Evolutionary conservation across 169 alveolate genomes (phyloP).

Genomic region (Babesia bigemina): DNA sequence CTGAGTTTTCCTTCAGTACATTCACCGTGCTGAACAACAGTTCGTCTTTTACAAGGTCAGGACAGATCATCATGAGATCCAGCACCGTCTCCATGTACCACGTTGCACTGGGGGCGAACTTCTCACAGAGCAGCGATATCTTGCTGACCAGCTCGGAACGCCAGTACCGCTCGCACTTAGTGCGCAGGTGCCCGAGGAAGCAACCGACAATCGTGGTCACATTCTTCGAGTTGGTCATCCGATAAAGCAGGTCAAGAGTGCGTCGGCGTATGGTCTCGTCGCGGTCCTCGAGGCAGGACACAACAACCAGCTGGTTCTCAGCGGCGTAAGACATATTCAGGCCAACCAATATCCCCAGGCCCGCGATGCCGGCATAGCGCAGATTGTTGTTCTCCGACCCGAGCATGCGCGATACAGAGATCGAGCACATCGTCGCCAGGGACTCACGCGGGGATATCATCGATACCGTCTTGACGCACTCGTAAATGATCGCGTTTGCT

Average conservation of each 20-base stretch:
- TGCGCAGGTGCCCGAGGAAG: conserved; percentile 79
- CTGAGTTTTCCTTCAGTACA: conserved; percentile 34
- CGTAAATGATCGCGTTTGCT: conserved; percentile 91
- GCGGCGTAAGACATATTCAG: conserved; percentile 88
- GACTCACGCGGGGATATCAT: conserved; percentile 85
- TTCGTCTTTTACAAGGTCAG: conserved; percentile 38
- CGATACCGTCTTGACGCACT: conserved; percentile 91
- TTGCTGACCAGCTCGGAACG: conserved; percentile 32
- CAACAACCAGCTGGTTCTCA: conserved; percentile 88
- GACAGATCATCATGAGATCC: conserved; percentile 38
- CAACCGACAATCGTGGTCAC: conserved; percentile 90
- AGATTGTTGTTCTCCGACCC: conserved; percentile 89
- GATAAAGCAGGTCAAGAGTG: conserved; percentile 89
- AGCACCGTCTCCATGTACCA: conserved; percentile 60
- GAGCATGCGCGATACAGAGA: conserved; percentile 78
- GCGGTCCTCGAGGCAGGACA: conserved; percentile 91
- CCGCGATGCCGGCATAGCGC: conserved; percentile 91
- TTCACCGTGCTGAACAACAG: conserved; percentile 16
- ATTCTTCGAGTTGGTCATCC: conserved; percentile 91
- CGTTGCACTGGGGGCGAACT: conserved; percentile 53
- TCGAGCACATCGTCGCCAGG: conserved; percentile 88
- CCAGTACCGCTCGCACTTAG: conserved; percentile 12
- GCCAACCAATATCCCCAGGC: conserved; percentile 85
- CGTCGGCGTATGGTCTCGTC: conserved; percentile 91
- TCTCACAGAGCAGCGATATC: conserved; percentile 42